phyloP scores from a whole-genome alignment of 208 protist species.

The Acanthamoeba lenticulata region DNA sequence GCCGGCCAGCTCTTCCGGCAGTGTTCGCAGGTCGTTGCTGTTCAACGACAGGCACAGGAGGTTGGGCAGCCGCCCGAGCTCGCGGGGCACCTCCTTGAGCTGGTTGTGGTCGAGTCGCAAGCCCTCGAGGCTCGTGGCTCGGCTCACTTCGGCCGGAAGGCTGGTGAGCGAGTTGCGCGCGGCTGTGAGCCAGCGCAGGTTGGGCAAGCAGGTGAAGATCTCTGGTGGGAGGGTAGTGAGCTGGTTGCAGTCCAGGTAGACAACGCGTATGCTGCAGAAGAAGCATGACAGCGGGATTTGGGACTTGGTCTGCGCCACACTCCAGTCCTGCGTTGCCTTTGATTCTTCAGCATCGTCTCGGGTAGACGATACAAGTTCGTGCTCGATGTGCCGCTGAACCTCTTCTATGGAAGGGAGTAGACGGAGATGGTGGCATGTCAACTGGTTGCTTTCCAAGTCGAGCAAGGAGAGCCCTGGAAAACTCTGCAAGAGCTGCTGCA shows the following conservation, averaged over 20 bases:
- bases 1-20: slow-evolving; percentile 35
- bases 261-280: slow-evolving; percentile 40
- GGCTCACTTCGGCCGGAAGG: background rate
- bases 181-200: slow-evolving; percentile 35
- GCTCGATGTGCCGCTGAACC: background rate
- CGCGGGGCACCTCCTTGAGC: background rate
- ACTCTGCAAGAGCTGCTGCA: slow-evolving; percentile 37
- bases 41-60: background rate
- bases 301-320: too few species aligned
- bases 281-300: background rate
- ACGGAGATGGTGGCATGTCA: slow-evolving; percentile 1
- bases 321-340: too few species aligned
- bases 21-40: background rate
- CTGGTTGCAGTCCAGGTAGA: background rate
- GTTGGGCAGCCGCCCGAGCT: slow-evolving; percentile 9
- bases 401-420: background rate
- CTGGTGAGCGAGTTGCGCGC: background rate
- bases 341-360: too few species aligned
- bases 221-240: background rate
- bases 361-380: too few species aligned
- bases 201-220: slow-evolving; percentile 39
- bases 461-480: background rate
- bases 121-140: background rate
- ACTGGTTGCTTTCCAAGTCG: background rate
- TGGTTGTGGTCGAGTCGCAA: slow-evolving; percentile 5